phyloP scores from a whole-genome alignment of 2,329 filamentous ascomycete genomes.

The Chaetomium sp. region DNA sequence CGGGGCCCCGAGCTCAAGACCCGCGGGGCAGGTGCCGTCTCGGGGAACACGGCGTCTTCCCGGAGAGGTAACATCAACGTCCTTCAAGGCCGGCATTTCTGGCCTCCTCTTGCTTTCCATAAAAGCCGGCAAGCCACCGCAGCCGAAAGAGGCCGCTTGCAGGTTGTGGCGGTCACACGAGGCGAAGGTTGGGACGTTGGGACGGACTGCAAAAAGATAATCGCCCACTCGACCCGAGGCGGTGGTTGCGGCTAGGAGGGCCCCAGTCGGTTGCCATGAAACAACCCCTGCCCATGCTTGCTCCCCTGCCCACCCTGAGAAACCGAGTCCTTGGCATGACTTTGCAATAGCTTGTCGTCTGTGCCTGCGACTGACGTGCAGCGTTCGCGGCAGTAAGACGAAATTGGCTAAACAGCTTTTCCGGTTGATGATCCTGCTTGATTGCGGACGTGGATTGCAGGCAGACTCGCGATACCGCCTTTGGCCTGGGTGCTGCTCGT shows the following conservation, averaged over 20 bases:
- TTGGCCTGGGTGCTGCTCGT: background rate
- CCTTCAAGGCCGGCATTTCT: background rate
- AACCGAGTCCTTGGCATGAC: slow-evolving; percentile 10
- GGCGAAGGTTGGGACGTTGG: slow-evolving; percentile 10
- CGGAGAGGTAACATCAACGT: background rate
- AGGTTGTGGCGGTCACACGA: slow-evolving; percentile 18
- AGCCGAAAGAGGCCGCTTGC: slow-evolving; percentile 19
- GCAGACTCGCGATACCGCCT: slow-evolving; percentile 7
- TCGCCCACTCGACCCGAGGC: slow-evolving; percentile 31
- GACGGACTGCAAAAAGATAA: slow-evolving; percentile 1
- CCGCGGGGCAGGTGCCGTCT: background rate
- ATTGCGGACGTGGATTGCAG: background rate
- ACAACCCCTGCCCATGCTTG: slow-evolving; percentile 26
- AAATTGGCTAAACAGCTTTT: background rate
- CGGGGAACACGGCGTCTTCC: background rate
- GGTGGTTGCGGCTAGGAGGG: slow-evolving; percentile 33
- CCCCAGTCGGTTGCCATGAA: slow-evolving; percentile 34
- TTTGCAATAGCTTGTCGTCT: background rate
- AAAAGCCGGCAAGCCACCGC: slow-evolving; percentile 1
- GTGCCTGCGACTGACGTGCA: slow-evolving; percentile 22
- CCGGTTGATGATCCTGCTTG: background rate
- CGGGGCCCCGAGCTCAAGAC: background rate
- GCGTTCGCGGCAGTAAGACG: slow-evolving; percentile 3
- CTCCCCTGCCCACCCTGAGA: slow-evolving; percentile 23
- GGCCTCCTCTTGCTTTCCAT: slow-evolving; percentile 4